phyloP scores from a whole-genome alignment of 345 rosid species.

The Xanthoceras sorbifolium region DNA sequence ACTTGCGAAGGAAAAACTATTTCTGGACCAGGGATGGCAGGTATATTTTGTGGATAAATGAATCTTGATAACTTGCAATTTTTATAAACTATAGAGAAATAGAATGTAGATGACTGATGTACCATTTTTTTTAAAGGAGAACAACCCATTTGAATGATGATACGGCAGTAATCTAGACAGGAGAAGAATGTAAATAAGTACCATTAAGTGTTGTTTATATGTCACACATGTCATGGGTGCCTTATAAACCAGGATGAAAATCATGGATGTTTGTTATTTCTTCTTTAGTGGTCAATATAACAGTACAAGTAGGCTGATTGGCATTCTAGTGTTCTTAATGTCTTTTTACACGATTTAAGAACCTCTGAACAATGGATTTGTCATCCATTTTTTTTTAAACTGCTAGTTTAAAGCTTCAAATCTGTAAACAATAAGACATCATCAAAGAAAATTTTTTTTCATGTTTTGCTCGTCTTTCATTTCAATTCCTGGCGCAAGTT shows the following conservation, averaged over 20 bases:
- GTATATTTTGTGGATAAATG: constrained; percentile 39
- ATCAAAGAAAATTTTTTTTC: neutral
- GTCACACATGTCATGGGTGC: constrained; percentile 2
- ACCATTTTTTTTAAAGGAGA: neutral
- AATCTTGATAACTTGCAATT: neutral
- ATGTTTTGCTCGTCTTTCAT: neutral
- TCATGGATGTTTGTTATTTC: neutral
- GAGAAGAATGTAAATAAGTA: neutral
- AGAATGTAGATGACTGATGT: neutral
- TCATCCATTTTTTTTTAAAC: neutral
- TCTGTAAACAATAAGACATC: neutral
- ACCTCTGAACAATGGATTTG: neutral
- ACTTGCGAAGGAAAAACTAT: constrained; percentile 77
- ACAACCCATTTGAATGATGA: neutral
- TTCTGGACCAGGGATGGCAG: constrained; percentile 95
- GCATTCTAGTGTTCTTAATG: neutral
- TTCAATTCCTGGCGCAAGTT: neutral
- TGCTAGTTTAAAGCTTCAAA: neutral
- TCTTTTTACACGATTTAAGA: neutral
- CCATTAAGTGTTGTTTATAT: neutral
- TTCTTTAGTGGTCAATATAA: neutral
- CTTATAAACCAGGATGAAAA: neutral
- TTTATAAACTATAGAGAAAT: neutral
- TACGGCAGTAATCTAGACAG: constrained; percentile 8
- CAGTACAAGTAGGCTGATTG: neutral